Conservation (phyloP, 192 early-diverging fungal species). For the Pecoramyces ruminantium region DNA sequence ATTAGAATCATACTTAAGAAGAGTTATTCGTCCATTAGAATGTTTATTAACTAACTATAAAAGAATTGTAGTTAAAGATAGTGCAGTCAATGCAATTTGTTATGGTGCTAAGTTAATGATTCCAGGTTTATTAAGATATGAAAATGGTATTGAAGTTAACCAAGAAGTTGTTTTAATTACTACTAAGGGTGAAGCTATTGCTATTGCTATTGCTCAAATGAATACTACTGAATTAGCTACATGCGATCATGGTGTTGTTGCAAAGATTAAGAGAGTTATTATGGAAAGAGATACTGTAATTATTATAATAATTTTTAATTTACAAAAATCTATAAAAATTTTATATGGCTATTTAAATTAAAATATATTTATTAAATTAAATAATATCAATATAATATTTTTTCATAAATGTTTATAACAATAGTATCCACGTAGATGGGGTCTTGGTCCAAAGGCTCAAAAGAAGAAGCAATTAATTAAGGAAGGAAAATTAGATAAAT, state of each 20-base stretch:
- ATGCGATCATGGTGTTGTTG: conserved; percentile 90
- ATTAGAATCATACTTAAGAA: conserved; percentile 80
- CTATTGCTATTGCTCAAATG: conserved; percentile 94
- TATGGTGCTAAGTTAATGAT: conserved; percentile 99
- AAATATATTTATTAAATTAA: too few relatives aligned
- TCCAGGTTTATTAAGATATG: conserved; percentile 89
- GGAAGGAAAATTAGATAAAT: conserved; percentile 97
- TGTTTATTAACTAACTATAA: conserved; percentile 87
- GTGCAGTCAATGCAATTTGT: conserved; percentile 95
- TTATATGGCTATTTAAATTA: too few relatives aligned
- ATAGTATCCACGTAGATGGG: conserved; percentile 87
- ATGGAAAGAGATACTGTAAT: conserved; percentile 90
- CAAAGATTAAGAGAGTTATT: conserved; percentile 99
- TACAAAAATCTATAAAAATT: too few relatives aligned
- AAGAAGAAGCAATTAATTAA: conserved; percentile 97
- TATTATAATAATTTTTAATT: too few relatives aligned
- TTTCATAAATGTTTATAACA: too few relatives aligned
- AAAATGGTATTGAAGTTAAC: conserved; percentile 85
- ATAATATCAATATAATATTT: too few relatives aligned
- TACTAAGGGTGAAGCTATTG: conserved; percentile 99
- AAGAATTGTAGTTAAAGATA: conserved; percentile 96
- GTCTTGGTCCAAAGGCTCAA: conserved; percentile 83
- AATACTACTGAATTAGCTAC: conserved; percentile 93
- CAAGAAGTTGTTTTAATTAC: conserved; percentile 98
- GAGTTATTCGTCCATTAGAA: conserved; percentile 84